These are phyloP conservation scores for Leonotis leonurus DNA, from an alignment of 257 asterid genomes.

Conservation along the genomic window DNA sequence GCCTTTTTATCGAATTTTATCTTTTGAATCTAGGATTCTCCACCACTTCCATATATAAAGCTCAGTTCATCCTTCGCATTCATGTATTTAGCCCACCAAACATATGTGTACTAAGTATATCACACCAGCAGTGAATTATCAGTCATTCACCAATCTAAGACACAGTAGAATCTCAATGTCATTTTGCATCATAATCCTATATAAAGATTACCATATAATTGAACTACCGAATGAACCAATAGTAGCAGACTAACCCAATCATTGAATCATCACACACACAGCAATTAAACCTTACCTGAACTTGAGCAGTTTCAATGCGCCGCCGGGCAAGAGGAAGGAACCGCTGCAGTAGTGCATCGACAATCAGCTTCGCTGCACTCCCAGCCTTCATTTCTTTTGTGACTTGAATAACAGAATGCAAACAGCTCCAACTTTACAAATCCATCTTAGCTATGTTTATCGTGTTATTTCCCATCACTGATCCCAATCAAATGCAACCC, in stretches of 20 bases:
- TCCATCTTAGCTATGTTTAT: slow-evolving; percentile 31
- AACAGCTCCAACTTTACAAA: slow-evolving; percentile 25
- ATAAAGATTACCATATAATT: neutral
- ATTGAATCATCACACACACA: neutral
- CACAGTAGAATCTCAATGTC: neutral
- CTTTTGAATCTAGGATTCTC: slow-evolving; percentile 4
- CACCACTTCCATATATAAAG: slow-evolving; percentile 9
- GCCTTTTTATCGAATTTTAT: neutral
- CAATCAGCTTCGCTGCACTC: slow-evolving; percentile 95
- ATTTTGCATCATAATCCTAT: slow-evolving; percentile 3
- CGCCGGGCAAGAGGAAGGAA: slow-evolving; percentile 98
- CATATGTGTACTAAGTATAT: neutral
- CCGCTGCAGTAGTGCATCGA: slow-evolving; percentile 94
- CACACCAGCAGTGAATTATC: neutral
- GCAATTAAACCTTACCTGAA: slow-evolving; percentile 64
- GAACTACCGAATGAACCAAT: neutral
- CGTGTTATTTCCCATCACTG: slow-evolving; percentile 17
- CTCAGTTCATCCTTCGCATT: neutral
- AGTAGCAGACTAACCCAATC: neutral
- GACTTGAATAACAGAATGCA: slow-evolving; percentile 3
- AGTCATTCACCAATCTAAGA: neutral
- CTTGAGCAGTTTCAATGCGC: slow-evolving; percentile 99
- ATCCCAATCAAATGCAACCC: slow-evolving; percentile 32
- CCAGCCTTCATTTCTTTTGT: slow-evolving; percentile 82
- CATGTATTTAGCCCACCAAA: neutral